Percentiles rank a stretch among this genome's conserved stretches.
phyloP scores from a whole-genome alignment of 495 filamentous ascomycete species.

The Immersiella caudata region DNA sequence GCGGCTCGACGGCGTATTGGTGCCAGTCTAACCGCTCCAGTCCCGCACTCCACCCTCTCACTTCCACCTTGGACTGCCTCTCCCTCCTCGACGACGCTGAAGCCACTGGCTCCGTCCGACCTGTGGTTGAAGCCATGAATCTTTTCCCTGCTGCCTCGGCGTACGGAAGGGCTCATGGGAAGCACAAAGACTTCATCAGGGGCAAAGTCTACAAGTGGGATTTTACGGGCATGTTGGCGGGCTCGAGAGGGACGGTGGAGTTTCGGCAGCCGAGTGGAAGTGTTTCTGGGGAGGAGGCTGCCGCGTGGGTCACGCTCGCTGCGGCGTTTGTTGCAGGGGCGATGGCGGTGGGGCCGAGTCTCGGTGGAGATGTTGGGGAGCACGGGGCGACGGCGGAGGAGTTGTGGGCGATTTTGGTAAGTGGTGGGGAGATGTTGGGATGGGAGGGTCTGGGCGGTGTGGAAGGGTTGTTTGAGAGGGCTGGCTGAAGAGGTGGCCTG shows the following conservation, averaged over 20 bases:
- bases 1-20: constrained; percentile 27
- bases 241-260: constrained; percentile 30
- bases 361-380: constrained; percentile 11
- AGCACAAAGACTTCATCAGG: constrained; percentile 29
- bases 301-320: constrained; percentile 29
- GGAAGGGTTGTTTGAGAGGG: constrained; percentile 29
- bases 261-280: constrained; percentile 36
- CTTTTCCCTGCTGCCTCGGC: constrained; percentile 26
- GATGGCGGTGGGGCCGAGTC: constrained; percentile 12
- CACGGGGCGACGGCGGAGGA: constrained; percentile 26
- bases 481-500: neutral
- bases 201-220: constrained; percentile 42
- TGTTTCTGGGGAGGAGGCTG: constrained; percentile 23
- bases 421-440: constrained; percentile 28
- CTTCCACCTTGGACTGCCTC: constrained; percentile 17
- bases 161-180: constrained; percentile 24
- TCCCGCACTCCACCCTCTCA: constrained; percentile 10
- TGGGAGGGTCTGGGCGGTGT: constrained; percentile 31
- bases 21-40: constrained; percentile 31
- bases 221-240: constrained; percentile 30
- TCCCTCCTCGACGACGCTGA: constrained; percentile 21
- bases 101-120: neutral
- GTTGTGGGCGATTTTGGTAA: constrained; percentile 30
- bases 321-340: constrained; percentile 34
- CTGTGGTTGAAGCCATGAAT: constrained; percentile 31